phyloP scores from a whole-genome alignment of 371 early-diverging fungal genomes.

The Saksenaea oblongispora region DNA sequence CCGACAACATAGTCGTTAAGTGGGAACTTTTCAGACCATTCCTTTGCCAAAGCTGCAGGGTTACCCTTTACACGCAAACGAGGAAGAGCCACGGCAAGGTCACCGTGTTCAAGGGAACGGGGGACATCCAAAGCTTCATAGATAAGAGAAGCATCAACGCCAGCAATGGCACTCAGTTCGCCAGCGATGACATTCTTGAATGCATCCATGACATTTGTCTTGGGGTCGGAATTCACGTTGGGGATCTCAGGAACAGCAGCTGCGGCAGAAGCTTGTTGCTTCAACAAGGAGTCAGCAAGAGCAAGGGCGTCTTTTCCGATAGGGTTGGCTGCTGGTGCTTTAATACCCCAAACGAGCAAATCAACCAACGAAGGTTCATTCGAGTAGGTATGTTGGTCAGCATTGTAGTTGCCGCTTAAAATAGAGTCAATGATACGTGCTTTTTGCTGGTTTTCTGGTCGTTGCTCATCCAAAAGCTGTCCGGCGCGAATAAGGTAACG shows the following conservation, averaged over 20 bases:
- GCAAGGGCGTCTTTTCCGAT: slow-evolving; percentile 28
- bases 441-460: slow-evolving; percentile 18
- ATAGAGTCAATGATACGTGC: slow-evolving; percentile 31
- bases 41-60: slow-evolving; percentile 76
- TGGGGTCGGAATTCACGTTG: slow-evolving; percentile 51
- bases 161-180: slow-evolving; percentile 47
- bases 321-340: slow-evolving; percentile 35
- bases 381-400: slow-evolving; percentile 28
- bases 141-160: slow-evolving; percentile 49
- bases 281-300: slow-evolving; percentile 23
- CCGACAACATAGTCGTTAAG: slow-evolving; percentile 59
- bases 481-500: slow-evolving; percentile 40
- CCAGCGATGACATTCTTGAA: slow-evolving; percentile 59
- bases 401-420: slow-evolving; percentile 26
- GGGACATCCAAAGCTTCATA: slow-evolving; percentile 62
- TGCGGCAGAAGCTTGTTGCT: slow-evolving; percentile 25
- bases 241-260: slow-evolving; percentile 37
- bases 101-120: slow-evolving; percentile 68
- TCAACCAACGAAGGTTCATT: slow-evolving; percentile 43
- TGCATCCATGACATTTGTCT: slow-evolving; percentile 54
- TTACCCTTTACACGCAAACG: slow-evolving; percentile 86
- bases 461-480: slow-evolving; percentile 30
- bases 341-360: slow-evolving; percentile 50
- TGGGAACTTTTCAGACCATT: slow-evolving; percentile 72
- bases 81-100: slow-evolving; percentile 83